phyloP scores from a whole-genome alignment of 2,329 filamentous ascomycete genomes.

The Pseudophaeomoniella oleicola region DNA sequence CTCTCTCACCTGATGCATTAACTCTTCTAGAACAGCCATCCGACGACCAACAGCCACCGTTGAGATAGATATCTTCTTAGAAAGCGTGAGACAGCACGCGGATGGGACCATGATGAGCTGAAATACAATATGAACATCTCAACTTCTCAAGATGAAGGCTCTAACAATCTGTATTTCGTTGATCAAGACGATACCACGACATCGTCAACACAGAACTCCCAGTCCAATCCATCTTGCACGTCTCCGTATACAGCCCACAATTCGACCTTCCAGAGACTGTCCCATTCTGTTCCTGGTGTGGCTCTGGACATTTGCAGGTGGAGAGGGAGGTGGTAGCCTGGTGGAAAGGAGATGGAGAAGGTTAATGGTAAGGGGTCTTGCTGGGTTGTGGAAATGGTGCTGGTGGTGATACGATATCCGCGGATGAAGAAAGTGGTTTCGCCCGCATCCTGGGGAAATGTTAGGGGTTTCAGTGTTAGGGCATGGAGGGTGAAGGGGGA shows the following conservation, averaged over 20 bases:
- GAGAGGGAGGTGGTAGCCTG: constrained; percentile 11
- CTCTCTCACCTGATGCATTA: too few relatives aligned
- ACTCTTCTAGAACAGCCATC: too few relatives aligned
- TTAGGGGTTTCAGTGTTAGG: constrained; percentile 13
- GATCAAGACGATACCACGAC: constrained; percentile 7
- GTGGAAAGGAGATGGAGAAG: constrained; percentile 7
- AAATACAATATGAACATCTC: too few relatives aligned
- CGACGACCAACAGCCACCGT: too few relatives aligned
- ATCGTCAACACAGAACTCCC: constrained; percentile 16
- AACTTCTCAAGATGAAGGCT: too few relatives aligned
- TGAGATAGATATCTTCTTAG: too few relatives aligned
- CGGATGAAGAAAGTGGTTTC: neutral
- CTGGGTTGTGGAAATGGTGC: neutral
- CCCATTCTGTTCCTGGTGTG: constrained; percentile 8
- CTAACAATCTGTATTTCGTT: too few relatives aligned
- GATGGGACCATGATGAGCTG: too few relatives aligned
- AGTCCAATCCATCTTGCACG: constrained; percentile 9
- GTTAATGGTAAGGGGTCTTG: too few relatives aligned
- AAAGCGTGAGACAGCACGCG: too few relatives aligned
- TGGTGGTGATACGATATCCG: neutral
- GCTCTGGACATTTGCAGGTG: constrained; percentile 10
- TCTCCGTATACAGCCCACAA: constrained; percentile 13
- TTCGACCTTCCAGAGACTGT: constrained; percentile 8
- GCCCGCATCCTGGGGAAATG: constrained; percentile 6
- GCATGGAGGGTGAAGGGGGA: constrained; percentile 7